A percentile compares a stretch with the other conserved stretches of the same genome.
Evolutionary conservation across 257 asterid species (phyloP).

Genomic region (Rauvolfia tetraphylla): DNA sequence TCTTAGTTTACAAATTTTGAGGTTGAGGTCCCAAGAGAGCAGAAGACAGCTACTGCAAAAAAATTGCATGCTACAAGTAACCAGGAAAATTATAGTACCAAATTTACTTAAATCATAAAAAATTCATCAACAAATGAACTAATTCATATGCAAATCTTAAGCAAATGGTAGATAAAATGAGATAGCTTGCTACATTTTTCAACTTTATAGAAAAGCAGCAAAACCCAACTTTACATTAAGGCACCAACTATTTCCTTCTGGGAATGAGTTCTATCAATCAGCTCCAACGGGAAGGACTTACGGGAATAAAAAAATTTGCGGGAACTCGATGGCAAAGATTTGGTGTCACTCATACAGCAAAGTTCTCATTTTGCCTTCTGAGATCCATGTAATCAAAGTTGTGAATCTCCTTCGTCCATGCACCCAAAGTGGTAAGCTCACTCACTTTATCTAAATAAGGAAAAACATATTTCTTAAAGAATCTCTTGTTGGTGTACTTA

Average conservation of each 20-base stretch:
- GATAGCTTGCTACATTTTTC: not conserved
- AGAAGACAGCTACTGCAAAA: not conserved
- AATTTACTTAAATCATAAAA: not conserved
- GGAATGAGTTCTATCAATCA: not conserved
- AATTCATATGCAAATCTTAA: not conserved
- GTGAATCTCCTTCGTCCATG: conserved; percentile 6
- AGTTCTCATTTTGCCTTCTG: not conserved
- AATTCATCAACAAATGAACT: not conserved
- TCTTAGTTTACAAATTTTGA: not conserved
- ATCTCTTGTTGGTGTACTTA: conserved; percentile 1
- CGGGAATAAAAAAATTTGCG: not conserved
- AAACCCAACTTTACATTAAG: not conserved
- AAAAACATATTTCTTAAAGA: conserved; percentile 22
- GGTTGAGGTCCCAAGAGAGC: not conserved
- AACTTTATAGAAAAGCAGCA: conserved; percentile 4
- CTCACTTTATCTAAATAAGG: conserved; percentile 29
- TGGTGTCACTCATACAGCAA: not conserved
- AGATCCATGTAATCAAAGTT: not conserved
- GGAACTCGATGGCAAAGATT: not conserved
- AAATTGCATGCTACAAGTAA: not conserved
- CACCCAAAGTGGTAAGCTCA: conserved; percentile 9
- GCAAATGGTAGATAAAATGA: conserved; percentile 1
- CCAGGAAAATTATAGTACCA: not conserved
- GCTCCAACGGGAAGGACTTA: not conserved
- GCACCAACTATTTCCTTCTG: not conserved